These are phyloP conservation scores for Apium graveolens DNA, from an alignment of 129 eudicot species.

Conservation along the genomic window DNA sequence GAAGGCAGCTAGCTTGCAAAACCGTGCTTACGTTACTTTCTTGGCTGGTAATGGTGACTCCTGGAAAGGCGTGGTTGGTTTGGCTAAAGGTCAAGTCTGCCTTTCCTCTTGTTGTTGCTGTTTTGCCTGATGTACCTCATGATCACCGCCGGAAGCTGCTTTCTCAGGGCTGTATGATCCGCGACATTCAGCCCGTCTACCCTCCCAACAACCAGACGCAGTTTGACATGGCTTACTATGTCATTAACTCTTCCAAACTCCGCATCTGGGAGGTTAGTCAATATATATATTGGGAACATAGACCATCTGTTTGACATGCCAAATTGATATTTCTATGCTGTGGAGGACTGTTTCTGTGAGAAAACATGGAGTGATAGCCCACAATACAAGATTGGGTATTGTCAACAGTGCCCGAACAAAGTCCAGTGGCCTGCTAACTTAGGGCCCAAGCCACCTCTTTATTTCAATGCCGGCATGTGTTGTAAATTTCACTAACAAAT, in stretches of 20 bases:
- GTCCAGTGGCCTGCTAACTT: conserved; percentile 54
- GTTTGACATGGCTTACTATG: conserved; percentile 70
- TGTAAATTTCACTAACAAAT: too few species aligned
- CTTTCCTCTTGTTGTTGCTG: conserved; percentile 69
- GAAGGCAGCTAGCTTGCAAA: conserved; percentile 27
- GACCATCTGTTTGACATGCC: conserved; percentile 80
- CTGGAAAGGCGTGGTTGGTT: conserved; percentile 62
- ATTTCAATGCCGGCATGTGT: conserved; percentile 86
- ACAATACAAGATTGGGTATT: conserved; percentile 65
- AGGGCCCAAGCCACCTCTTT: conserved; percentile 59
- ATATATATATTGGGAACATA: too few species aligned
- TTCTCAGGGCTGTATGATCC: conserved; percentile 63
- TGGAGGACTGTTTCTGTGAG: conserved; percentile 79
- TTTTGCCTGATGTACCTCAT: conserved; percentile 72
- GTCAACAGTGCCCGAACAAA: conserved; percentile 46
- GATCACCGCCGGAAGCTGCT: conserved; percentile 54
- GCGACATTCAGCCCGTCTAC: conserved; percentile 47
- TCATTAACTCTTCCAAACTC: conserved; percentile 75
- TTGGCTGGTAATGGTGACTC: conserved; percentile 73
- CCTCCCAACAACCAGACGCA: conserved; percentile 50
- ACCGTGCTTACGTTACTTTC: conserved; percentile 68
- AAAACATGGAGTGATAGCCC: conserved; percentile 54
- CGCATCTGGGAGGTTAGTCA: conserved; percentile 85
- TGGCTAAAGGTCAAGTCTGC: conserved; percentile 54
- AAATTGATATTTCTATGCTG: conserved; percentile 59